phyloP scores from a whole-genome alignment of 208 protist species.

The Endotrypanum monterogeii region DNA sequence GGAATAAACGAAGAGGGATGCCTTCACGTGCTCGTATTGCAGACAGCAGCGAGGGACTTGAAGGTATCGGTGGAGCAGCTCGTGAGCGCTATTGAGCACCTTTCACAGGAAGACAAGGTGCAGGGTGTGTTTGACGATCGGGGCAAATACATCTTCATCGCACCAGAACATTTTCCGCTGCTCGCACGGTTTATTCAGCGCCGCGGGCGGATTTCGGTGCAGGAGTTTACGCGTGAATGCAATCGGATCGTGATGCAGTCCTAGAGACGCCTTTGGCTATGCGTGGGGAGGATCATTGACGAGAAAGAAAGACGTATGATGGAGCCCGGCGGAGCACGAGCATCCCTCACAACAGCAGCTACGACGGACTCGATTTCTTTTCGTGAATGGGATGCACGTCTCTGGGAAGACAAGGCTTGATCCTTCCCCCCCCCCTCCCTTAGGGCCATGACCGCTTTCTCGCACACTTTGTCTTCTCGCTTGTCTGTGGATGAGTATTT shows the following conservation, averaged over 20 bases:
- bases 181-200: conserved; percentile 63
- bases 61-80: conserved; percentile 59
- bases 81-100: conserved; percentile 57
- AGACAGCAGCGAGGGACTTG: conserved; percentile 52
- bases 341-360: no score
- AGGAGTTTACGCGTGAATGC: conserved; percentile 72
- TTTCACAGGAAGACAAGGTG: conserved; percentile 44
- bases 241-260: conserved; percentile 59
- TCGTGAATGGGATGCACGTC: background rate
- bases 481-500: no score
- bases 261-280: background rate
- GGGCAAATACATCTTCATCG: conserved; percentile 77
- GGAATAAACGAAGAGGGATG: background rate
- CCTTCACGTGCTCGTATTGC: conserved; percentile 60
- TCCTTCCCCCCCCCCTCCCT: no score
- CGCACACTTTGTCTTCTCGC: no score
- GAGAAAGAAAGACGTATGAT: background rate
- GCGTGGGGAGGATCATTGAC: background rate
- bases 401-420: background rate
- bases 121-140: conserved; percentile 80
- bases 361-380: no score
- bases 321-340: background rate
- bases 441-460: no score
- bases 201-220: conserved; percentile 66
- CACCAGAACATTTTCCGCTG: conserved; percentile 48